A percentile compares a stretch with the other conserved stretches of the same genome.
Conservation (phyloP, 148 eudicot species). For the Agrostemma githago region DNA sequence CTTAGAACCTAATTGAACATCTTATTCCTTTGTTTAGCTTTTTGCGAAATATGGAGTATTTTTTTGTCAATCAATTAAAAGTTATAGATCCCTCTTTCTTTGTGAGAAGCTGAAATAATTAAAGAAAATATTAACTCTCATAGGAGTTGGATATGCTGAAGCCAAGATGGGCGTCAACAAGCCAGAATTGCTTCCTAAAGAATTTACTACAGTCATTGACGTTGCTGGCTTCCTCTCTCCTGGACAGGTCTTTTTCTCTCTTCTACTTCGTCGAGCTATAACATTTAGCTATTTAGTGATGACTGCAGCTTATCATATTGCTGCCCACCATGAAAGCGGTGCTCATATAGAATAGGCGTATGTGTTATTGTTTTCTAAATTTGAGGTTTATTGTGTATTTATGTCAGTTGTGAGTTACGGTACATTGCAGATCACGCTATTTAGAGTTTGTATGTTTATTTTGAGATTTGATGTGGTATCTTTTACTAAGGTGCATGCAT, state of each 20-base stretch:
- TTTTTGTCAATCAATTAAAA: neutral
- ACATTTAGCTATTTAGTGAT: neutral
- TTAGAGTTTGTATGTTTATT: too few species aligned
- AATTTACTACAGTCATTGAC: constrained; percentile 74
- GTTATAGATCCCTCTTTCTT: constrained; percentile 5
- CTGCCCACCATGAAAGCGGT: neutral
- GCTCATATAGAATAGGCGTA: neutral
- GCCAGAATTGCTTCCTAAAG: constrained; percentile 90
- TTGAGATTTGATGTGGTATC: too few species aligned
- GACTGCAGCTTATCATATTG: neutral
- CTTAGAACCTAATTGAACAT: neutral
- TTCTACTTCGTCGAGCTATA: neutral
- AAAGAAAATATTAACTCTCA: constrained; percentile 24
- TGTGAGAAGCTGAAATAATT: constrained; percentile 19
- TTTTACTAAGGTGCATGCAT: neutral
- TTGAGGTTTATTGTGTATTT: too few species aligned
- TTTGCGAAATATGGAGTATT: neutral
- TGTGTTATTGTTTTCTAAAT: too few species aligned
- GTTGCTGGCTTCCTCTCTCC: constrained; percentile 95
- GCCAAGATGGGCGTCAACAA: constrained; percentile 86
- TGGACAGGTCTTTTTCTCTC: constrained; percentile 57
- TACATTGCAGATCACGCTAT: too few species aligned
- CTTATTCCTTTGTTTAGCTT: neutral
- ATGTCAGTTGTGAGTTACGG: too few species aligned
- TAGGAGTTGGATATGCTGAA: constrained; percentile 72